A percentile compares a stretch with the other conserved stretches of the same genome.
phyloP scores from a whole-genome alignment of 139 green algal genomes.

The Volvox reticuliferus region DNA sequence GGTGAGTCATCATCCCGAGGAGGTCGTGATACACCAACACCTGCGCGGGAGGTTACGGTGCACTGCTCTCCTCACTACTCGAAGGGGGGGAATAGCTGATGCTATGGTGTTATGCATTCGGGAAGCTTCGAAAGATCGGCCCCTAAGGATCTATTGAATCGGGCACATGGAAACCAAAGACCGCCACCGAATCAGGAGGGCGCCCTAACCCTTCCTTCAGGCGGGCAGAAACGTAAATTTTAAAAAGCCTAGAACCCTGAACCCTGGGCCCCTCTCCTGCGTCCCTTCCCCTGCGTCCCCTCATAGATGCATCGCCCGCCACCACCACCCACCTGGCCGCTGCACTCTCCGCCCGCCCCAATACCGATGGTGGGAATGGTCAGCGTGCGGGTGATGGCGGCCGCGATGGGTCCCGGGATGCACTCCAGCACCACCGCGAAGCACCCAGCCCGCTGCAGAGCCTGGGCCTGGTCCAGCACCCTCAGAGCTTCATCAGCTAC shows the following conservation, averaged over 20 bases:
- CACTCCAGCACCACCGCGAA: constrained; percentile 98
- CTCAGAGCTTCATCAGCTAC: constrained; percentile 80
- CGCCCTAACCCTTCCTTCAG: no score
- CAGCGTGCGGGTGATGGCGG: constrained; percentile 87
- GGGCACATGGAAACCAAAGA: no score
- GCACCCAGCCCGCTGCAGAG: constrained; percentile 83
- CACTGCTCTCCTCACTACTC: no score
- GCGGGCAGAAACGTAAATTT: no score
- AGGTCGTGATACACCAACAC: constrained; percentile 99
- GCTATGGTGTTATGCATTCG: no score
- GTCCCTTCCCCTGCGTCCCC: no score
- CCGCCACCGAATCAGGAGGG: no score
- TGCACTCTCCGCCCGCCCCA: constrained; percentile 86
- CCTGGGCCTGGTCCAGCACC: constrained; percentile 76
- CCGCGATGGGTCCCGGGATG: constrained; percentile 89
- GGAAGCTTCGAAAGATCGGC: no score
- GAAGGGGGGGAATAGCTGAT: no score
- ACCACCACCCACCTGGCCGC: constrained; percentile 84
- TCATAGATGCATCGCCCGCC: not conserved
- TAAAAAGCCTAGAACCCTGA: no score
- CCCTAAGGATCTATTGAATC: no score
- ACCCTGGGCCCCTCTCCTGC: no score
- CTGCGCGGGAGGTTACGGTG: constrained; percentile 72
- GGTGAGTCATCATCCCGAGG: constrained; percentile 98
- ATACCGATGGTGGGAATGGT: constrained; percentile 98